Evolutionary conservation across 164 flowering plant species (phyloP).

Genomic region (Chimonanthus praecox): DNA sequence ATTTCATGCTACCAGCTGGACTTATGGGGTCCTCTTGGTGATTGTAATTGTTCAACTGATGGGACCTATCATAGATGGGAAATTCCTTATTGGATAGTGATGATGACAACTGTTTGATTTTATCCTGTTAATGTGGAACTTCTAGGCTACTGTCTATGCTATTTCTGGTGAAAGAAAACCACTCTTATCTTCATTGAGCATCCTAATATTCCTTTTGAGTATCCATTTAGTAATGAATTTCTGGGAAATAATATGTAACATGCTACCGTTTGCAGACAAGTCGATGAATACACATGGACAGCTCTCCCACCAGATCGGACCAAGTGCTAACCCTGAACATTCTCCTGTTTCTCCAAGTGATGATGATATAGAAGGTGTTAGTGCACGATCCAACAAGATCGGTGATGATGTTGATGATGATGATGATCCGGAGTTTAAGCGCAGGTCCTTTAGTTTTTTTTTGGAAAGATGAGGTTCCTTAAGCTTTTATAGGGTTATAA

Average conservation of each 20-base stretch:
- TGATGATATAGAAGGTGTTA: constrained; percentile 20
- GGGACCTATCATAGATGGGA: background rate
- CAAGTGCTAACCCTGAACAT: constrained; percentile 15
- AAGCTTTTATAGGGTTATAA: background rate
- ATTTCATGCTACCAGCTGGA: background rate
- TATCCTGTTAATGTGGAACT: background rate
- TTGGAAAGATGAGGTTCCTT: background rate
- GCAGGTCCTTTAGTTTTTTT: constrained; percentile 24
- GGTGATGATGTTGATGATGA: constrained; percentile 33
- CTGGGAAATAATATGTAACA: constrained; percentile 5
- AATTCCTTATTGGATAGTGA: background rate
- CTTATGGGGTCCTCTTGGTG: background rate
- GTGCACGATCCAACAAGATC: constrained; percentile 18
- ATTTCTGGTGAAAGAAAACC: background rate
- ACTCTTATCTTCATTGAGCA: background rate
- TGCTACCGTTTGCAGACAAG: constrained; percentile 27
- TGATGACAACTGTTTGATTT: background rate
- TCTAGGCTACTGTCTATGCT: too few relatives aligned
- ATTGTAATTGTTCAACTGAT: background rate
- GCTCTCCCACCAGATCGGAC: constrained; percentile 21
- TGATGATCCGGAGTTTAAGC: constrained; percentile 38
- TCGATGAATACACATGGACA: constrained; percentile 18
- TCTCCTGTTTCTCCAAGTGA: constrained; percentile 23
- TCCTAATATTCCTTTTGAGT: background rate
- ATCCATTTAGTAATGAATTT: background rate